A percentile compares a stretch with the other conserved stretches of the same genome.
Conservation (phyloP, 768 basidiomycete species). For the Pholiota molesta region DNA sequence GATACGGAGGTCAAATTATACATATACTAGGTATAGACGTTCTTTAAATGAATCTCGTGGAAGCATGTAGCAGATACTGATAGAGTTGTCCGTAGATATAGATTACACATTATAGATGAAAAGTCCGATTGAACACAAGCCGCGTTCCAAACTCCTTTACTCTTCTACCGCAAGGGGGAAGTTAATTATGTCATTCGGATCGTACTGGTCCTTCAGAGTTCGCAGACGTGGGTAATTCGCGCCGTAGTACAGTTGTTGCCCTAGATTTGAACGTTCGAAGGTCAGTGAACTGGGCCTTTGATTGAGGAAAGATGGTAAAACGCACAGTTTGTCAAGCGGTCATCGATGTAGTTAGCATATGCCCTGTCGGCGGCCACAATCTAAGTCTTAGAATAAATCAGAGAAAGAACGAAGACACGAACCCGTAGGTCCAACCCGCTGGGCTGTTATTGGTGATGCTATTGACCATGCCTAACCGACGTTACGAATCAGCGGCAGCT, state of each 20-base stretch:
- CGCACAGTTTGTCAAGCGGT: slow-evolving; percentile 37
- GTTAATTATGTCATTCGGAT: slow-evolving; percentile 30
- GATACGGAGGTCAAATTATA: no score
- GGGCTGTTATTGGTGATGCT: slow-evolving; percentile 36
- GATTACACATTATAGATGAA: neutral
- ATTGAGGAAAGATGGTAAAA: neutral
- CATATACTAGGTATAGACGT: no score
- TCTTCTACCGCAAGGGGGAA: slow-evolving; percentile 31
- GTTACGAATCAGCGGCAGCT: neutral
- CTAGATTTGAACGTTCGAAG: slow-evolving; percentile 17
- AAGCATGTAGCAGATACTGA: no score
- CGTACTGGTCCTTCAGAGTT: slow-evolving; percentile 31
- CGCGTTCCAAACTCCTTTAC: neutral
- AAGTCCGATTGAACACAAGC: neutral
- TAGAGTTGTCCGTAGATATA: neutral
- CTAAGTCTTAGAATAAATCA: neutral
- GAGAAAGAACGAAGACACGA: neutral
- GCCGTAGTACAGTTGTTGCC: slow-evolving; percentile 40
- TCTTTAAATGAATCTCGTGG: no score
- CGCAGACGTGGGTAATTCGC: slow-evolving; percentile 30
- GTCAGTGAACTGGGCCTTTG: neutral
- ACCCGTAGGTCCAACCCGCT: slow-evolving; percentile 37
- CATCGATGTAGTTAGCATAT: slow-evolving; percentile 49
- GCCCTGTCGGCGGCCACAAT: slow-evolving; percentile 25
- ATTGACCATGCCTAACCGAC: slow-evolving; percentile 32